Percentiles rank a stretch among this genome's conserved stretches.
Evolutionary conservation across 129 eudicot species (phyloP).

Genomic region (Flaveria robusta): DNA sequence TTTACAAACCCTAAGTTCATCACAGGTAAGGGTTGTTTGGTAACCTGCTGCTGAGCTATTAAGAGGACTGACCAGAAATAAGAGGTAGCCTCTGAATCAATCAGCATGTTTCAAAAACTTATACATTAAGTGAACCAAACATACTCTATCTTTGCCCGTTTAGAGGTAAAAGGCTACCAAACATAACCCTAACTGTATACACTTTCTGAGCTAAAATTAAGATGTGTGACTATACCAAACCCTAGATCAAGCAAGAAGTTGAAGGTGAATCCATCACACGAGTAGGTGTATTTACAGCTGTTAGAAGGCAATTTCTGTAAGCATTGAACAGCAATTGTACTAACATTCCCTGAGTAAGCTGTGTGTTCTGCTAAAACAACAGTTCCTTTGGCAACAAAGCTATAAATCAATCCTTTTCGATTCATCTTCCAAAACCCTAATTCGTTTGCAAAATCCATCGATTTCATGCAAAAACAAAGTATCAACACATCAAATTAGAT

Average conservation of each 20-base stretch:
- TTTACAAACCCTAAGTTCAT: neutral
- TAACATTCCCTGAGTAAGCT: conserved; percentile 85
- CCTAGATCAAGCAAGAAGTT: conserved; percentile 85
- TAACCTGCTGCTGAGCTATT: too few relatives aligned
- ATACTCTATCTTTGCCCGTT: too few relatives aligned
- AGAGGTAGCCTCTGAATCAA: too few relatives aligned
- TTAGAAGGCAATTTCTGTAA: conserved; percentile 85
- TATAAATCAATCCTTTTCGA: conserved; percentile 91
- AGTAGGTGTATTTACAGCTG: conserved; percentile 88
- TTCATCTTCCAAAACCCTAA: conserved; percentile 45
- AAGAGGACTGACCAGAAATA: too few relatives aligned
- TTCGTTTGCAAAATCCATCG: neutral
- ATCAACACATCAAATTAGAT: neutral
- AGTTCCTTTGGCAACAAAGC: conserved; percentile 94
- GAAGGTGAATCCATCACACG: conserved; percentile 97
- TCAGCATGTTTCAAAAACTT: too few relatives aligned
- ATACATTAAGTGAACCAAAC: too few relatives aligned
- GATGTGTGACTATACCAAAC: conserved; percentile 56
- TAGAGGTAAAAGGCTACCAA: too few relatives aligned
- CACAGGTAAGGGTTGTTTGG: neutral
- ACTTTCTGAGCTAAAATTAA: neutral
- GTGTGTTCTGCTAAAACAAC: conserved; percentile 95
- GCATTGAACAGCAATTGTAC: conserved; percentile 97
- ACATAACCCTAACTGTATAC: too few relatives aligned
- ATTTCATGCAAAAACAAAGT: neutral